A percentile compares a stretch with the other conserved stretches of the same genome.
These are phyloP conservation scores for Ilyonectria mors-panacis DNA, from an alignment of 2,329 filamentous ascomycete genomes.

Conservation along the genomic window DNA sequence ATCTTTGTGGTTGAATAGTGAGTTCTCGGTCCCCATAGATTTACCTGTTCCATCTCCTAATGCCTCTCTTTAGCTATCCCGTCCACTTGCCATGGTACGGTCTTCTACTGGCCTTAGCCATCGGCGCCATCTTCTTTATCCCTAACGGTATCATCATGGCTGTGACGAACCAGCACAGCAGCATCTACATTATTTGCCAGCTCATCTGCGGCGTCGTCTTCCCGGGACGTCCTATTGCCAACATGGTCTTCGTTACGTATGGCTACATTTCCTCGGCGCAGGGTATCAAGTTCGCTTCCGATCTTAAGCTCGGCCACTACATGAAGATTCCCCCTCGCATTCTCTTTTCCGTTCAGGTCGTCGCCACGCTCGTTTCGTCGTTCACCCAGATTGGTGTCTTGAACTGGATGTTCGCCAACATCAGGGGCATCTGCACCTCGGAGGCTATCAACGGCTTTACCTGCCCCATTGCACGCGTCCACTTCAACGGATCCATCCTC, in stretches of 20 bases:
- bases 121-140: conserved; percentile 87
- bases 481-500: conserved; percentile 91
- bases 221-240: conserved; percentile 87
- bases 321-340: conserved; percentile 90
- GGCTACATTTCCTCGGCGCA: conserved; percentile 92
- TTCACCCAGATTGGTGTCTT: conserved; percentile 87
- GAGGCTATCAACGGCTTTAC: conserved; percentile 89
- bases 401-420: conserved; percentile 90
- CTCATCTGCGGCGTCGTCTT: conserved; percentile 87
- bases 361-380: conserved; percentile 81
- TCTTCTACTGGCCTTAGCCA: conserved; percentile 81
- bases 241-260: conserved; percentile 95
- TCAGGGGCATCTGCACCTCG: conserved; percentile 83
- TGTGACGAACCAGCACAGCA: conserved; percentile 90
- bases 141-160: conserved; percentile 95
- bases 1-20: conserved; percentile 90
- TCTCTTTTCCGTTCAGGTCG: conserved; percentile 83
- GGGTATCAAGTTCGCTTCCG: conserved; percentile 89
- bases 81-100: conserved; percentile 91
- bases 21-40: conserved; percentile 51
- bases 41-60: conserved; percentile 14
- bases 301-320: conserved; percentile 89
- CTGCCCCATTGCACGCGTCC: conserved; percentile 87
- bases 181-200: conserved; percentile 89
- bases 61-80: conserved; percentile 72